phyloP scores from a whole-genome alignment of 2,329 filamentous ascomycete genomes.

The Cercospora brassicicola region DNA sequence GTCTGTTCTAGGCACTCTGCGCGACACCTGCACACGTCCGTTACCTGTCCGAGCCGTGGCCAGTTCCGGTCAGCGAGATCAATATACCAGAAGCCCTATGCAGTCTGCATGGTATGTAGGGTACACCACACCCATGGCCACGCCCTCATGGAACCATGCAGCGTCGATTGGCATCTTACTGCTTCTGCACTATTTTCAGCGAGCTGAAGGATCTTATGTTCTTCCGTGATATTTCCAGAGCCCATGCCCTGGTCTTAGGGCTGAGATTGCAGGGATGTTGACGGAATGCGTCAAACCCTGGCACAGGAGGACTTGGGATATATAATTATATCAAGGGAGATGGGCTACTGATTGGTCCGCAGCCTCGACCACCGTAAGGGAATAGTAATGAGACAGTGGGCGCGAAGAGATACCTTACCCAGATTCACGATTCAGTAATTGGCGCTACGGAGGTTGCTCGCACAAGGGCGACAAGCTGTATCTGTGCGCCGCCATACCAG shows the following conservation, averaged over 20 bases:
- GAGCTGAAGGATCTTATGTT: neutral
- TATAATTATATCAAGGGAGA: neutral
- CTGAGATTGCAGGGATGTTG: conserved; percentile 2
- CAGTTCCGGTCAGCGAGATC: neutral
- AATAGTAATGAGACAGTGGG: too few relatives aligned
- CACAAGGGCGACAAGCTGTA: too few relatives aligned
- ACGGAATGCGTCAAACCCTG: neutral
- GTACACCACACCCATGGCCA: neutral
- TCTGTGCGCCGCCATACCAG: too few relatives aligned
- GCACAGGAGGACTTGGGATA: too few relatives aligned
- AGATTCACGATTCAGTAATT: too few relatives aligned
- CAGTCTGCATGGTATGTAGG: neutral
- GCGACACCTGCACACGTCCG: neutral
- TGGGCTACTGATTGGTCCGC: too few relatives aligned
- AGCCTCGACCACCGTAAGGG: too few relatives aligned
- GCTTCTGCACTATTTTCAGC: neutral
- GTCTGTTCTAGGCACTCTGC: neutral
- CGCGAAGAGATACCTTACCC: too few relatives aligned
- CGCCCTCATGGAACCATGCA: neutral
- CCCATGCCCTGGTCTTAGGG: conserved; percentile 2
- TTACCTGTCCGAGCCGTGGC: neutral
- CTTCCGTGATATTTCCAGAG: neutral
- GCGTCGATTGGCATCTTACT: neutral
- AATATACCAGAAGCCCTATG: neutral
- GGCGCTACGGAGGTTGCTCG: too few relatives aligned